Evolutionary conservation across 2,329 filamentous ascomycete genomes (phyloP).

Genomic region (Eutypa lata): DNA sequence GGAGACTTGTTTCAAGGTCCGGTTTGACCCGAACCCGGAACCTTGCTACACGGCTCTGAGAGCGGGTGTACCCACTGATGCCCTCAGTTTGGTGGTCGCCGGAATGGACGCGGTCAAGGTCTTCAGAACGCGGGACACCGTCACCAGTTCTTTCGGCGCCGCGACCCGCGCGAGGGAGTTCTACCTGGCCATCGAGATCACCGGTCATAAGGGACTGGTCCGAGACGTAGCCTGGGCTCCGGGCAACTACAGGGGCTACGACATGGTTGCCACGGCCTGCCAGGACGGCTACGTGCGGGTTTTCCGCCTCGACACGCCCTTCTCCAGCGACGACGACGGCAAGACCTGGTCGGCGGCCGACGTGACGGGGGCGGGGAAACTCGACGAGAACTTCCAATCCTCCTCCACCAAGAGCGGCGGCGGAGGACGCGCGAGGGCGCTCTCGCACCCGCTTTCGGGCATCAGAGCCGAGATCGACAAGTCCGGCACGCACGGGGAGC

Average conservation of each 20-base stretch:
- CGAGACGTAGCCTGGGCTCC: slow-evolving; percentile 91
- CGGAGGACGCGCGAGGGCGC: slow-evolving; percentile 13
- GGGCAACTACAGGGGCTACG: slow-evolving; percentile 84
- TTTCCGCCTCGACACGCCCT: slow-evolving; percentile 72
- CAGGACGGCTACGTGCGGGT: slow-evolving; percentile 88
- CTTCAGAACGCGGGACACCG: slow-evolving; percentile 69
- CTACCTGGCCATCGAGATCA: slow-evolving; percentile 76
- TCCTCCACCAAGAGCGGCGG: not conserved
- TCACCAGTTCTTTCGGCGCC: slow-evolving; percentile 49
- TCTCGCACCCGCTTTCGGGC: slow-evolving; percentile 40
- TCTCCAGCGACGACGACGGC: slow-evolving; percentile 43
- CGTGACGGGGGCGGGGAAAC: slow-evolving; percentile 34
- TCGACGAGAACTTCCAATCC: no score
- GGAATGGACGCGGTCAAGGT: slow-evolving; percentile 81
- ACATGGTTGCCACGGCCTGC: slow-evolving; percentile 86
- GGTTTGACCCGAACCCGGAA: slow-evolving; percentile 84
- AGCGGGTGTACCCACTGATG: slow-evolving; percentile 77
- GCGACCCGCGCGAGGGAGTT: slow-evolving; percentile 68
- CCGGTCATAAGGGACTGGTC: slow-evolving; percentile 71
- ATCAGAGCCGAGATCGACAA: slow-evolving; percentile 53
- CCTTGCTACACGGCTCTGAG: slow-evolving; percentile 74
- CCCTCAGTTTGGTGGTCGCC: slow-evolving; percentile 78
- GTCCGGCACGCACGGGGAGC: slow-evolving; percentile 43
- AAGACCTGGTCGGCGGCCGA: slow-evolving; percentile 49
- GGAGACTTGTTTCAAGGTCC: slow-evolving; percentile 81